phyloP scores from a whole-genome alignment of 2,329 filamentous ascomycete species.

The Monilinia vaccinii-corymbosi region DNA sequence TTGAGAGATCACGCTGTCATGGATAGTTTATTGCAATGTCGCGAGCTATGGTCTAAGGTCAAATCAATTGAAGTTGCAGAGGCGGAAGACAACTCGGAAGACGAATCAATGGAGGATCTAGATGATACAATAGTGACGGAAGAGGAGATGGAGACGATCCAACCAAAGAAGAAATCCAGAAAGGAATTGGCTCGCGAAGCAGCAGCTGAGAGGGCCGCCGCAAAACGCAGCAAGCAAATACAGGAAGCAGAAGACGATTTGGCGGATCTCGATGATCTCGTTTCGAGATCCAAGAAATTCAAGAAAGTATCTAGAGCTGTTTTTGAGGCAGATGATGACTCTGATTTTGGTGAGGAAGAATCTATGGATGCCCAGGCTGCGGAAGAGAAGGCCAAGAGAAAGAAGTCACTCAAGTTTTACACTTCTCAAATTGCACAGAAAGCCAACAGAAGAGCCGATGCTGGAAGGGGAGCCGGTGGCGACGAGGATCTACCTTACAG shows the following conservation, averaged over 20 bases:
- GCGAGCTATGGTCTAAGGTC: conserved; percentile 70
- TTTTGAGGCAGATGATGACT: conserved; percentile 60
- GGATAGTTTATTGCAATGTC: conserved; percentile 70
- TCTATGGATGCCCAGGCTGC: conserved; percentile 67
- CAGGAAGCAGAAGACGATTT: conserved; percentile 35
- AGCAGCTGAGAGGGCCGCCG: conserved; percentile 30
- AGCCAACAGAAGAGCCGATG: conserved; percentile 70
- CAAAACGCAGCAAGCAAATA: conserved; percentile 29
- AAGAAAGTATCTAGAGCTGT: conserved; percentile 32
- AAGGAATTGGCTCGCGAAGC: conserved; percentile 32
- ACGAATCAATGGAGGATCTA: conserved; percentile 19
- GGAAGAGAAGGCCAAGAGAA: conserved; percentile 78
- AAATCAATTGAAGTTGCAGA: conserved; percentile 46
- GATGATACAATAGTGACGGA: conserved; percentile 21
- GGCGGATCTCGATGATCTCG: conserved; percentile 30
- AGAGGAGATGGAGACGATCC: not conserved
- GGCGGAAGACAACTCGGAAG: conserved; percentile 28
- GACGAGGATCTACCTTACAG: conserved; percentile 80
- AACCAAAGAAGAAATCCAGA: conserved; percentile 20
- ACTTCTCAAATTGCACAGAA: conserved; percentile 96
- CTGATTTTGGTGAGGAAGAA: conserved; percentile 90
- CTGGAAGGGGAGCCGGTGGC: conserved; percentile 65
- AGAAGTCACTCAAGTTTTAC: conserved; percentile 93
- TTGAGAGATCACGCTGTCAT: conserved; percentile 87
- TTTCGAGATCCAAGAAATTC: conserved; percentile 20